Conservation (phyloP, 163 green algal genomes). For the Chlorella variabilis region DNA sequence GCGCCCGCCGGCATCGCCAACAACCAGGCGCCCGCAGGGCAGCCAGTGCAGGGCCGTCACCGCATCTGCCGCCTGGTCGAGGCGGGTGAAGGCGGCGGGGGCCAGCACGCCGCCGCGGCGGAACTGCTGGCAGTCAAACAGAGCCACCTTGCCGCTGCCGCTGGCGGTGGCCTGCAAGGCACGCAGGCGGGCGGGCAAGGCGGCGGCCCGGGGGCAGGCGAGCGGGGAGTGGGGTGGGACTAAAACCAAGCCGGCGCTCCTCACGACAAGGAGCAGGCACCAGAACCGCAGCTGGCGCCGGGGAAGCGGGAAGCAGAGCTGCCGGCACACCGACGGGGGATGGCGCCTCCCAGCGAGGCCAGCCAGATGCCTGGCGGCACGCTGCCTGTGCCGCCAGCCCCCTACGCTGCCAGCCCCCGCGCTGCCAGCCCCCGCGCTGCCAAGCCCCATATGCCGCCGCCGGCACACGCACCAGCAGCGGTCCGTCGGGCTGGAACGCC, state of each 20-base stretch:
- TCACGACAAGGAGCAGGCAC: too few species aligned
- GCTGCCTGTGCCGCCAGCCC: too few species aligned
- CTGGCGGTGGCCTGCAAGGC: slow-evolving; percentile 43
- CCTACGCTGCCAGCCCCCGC: too few species aligned
- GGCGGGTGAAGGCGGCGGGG: not conserved
- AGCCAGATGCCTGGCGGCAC: too few species aligned
- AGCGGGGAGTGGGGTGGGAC: too few species aligned
- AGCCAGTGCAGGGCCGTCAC: slow-evolving; percentile 27
- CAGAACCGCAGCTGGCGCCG: too few species aligned
- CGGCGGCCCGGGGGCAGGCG: not conserved
- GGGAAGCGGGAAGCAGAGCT: too few species aligned
- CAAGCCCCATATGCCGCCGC: not conserved
- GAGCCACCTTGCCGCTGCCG: slow-evolving; percentile 33
- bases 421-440: not conserved
- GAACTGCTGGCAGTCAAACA: slow-evolving; percentile 40
- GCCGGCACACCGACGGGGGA: too few species aligned
- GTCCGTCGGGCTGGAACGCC: slow-evolving; percentile 43
- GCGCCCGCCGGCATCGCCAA: not conserved
- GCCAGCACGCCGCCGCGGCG: slow-evolving; percentile 28
- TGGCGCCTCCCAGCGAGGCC: too few species aligned
- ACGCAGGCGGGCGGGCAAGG: not conserved
- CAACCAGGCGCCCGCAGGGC: slow-evolving; percentile 18
- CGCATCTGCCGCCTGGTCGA: not conserved
- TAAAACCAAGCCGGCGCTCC: too few species aligned
- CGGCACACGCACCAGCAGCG: slow-evolving; percentile 36